Evolutionary conservation across 306 rosid species (phyloP), one percentile per base, ranked within the genome.

Genomic region (Sesbania bispinosa): DNA sequence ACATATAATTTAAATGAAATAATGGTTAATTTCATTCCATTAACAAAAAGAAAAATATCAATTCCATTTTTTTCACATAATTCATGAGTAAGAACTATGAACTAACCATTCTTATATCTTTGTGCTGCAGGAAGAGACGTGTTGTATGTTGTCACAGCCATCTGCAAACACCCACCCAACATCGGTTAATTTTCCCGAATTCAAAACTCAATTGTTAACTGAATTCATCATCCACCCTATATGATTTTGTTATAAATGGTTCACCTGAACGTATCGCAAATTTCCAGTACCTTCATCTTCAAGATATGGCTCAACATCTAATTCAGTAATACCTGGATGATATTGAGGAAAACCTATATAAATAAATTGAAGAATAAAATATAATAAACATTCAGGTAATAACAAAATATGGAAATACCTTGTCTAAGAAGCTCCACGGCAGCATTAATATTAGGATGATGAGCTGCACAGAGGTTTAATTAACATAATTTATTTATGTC

Each of bases 391-490:
- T 24, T 23, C 19, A 29, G 32, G 36, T 48, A 59, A 29, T 10
- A 70, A 67, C 36, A 45, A 45, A 30, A 62, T 50, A 62, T 41
- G 23, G 10, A 21, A 64, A 67, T 38, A 93, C 98, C 98, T 79
- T 41, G 82, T 76, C 71, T 84, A 69, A 93, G 88, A 26, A 93
- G 81, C 83, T 87, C 90, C 70, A 88, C 96, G 0, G 94, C 85
- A 21, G 97, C 89, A 83, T 93, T 93, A 57, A 93, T 90, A 61
- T 86, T 90, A 15, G 98, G 98, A 88, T 90, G 98, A 84, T 94
- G 96, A 78, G 98, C 98, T 94, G 87, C 75, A 46, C 11, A 65
- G 54, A 23, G 45, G 63, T 67, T 61, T 77, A 57, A 69, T 41
- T 52, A 36, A 57, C 10, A 64, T 32, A 61, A 71, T 52, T 43